phyloP scores from a whole-genome alignment of 2,329 filamentous ascomycete genomes.

The Paecilomyces fulvus region DNA sequence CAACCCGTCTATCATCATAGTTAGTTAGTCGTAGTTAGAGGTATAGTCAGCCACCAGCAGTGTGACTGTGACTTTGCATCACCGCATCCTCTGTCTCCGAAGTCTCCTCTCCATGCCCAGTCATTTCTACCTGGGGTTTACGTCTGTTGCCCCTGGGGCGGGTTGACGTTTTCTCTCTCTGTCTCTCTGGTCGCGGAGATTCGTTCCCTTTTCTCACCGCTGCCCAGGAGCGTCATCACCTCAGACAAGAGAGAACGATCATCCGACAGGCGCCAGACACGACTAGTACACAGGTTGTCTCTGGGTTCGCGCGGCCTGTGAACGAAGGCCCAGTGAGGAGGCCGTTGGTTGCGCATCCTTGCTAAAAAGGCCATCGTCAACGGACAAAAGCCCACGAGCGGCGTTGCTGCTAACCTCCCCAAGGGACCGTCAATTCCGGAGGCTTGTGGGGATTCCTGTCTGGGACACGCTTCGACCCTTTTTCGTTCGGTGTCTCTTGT shows the following conservation, averaged over 20 bases:
- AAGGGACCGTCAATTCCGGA: too few species aligned
- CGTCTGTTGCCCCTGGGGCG: constrained; percentile 6
- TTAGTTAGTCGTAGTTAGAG: background rate
- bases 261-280: background rate
- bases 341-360: background rate
- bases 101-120: background rate
- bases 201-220: background rate
- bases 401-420: background rate
- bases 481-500: background rate
- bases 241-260: background rate
- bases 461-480: background rate
- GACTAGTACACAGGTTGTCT: background rate
- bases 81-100: constrained; percentile 1
- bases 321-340: background rate
- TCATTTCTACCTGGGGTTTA: constrained; percentile 1
- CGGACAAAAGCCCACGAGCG: background rate
- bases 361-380: background rate
- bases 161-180: background rate
- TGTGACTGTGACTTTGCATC: constrained; percentile 8
- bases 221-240: background rate
- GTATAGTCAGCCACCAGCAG: background rate
- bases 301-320: background rate
- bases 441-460: background rate
- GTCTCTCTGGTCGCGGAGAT: background rate
- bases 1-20: background rate